Percentiles rank a stretch among this genome's conserved stretches.
Evolutionary conservation across 179 eudicot genomes (phyloP).

Genomic region (Nepenthes alata): DNA sequence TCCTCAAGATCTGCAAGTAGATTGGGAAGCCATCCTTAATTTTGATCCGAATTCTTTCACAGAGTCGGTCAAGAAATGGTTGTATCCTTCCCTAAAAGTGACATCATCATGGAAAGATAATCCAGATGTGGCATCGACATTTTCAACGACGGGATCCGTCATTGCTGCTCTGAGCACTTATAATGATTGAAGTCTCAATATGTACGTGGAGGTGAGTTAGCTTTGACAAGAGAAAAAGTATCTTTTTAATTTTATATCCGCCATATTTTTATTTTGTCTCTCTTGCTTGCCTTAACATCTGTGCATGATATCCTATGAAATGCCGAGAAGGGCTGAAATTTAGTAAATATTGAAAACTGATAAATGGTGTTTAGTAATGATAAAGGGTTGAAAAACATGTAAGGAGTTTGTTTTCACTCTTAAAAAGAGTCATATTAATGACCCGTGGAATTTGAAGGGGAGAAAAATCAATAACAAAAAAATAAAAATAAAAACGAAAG

Average conservation of each 20-base stretch:
- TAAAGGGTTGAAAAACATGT: too few relatives aligned
- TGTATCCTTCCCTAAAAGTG: conserved; percentile 71
- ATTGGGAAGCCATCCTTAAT: conserved; percentile 89
- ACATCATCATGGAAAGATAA: conserved; percentile 81
- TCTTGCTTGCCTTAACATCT: too few relatives aligned
- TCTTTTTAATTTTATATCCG: not conserved
- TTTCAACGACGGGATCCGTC: conserved; percentile 76
- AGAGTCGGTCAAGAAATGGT: conserved; percentile 73
- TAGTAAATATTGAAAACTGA: too few relatives aligned
- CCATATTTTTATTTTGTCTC: not conserved
- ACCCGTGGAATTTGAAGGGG: too few relatives aligned
- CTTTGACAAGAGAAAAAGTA: not conserved
- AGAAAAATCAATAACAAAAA: too few relatives aligned
- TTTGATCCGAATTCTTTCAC: conserved; percentile 53
- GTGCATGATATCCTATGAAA: too few relatives aligned
- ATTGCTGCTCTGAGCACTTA: conserved; percentile 79
- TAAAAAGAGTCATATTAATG: too few relatives aligned
- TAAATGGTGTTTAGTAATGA: too few relatives aligned
- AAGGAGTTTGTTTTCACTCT: too few relatives aligned
- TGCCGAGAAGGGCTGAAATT: too few relatives aligned
- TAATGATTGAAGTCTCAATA: conserved; percentile 13
- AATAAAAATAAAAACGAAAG: too few relatives aligned
- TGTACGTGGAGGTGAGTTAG: not conserved
- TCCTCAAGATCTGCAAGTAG: conserved; percentile 78
- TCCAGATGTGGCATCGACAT: conserved; percentile 78